Conservation (phyloP, 768 basidiomycete species). For the Omphalotus guepiniiformis region DNA sequence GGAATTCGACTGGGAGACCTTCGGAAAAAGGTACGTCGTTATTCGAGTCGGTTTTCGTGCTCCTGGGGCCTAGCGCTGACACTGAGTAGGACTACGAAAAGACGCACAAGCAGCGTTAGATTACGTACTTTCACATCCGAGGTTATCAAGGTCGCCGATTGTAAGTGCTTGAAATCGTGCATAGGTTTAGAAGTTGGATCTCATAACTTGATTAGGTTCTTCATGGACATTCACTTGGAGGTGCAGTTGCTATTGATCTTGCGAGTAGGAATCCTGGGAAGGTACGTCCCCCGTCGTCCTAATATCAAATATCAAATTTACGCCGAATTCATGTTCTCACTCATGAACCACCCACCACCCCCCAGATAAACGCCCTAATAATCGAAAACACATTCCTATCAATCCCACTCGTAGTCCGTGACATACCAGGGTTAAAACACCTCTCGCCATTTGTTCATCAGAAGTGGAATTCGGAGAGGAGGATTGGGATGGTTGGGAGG, state of each 20-base stretch:
- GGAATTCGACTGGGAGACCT: constrained; percentile 80
- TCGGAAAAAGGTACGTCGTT: constrained; percentile 69
- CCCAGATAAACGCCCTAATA: constrained; percentile 49
- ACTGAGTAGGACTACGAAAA: constrained; percentile 60
- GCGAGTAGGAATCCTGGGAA: constrained; percentile 71
- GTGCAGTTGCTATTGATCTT: constrained; percentile 88
- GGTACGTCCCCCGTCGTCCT: constrained; percentile 31
- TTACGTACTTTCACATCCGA: constrained; percentile 60
- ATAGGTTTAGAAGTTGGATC: not conserved
- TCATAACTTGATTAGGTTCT: constrained; percentile 49
- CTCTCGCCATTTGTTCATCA: constrained; percentile 81
- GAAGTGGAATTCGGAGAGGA: constrained; percentile 79
- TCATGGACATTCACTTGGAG: constrained; percentile 87
- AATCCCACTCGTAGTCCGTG: constrained; percentile 76
- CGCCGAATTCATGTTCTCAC: constrained; percentile 3
- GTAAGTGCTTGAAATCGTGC: constrained; percentile 34
- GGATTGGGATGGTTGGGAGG: constrained; percentile 58
- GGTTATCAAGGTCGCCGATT: constrained; percentile 61
- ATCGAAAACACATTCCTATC: constrained; percentile 94
- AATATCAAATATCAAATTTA: constrained; percentile 11
- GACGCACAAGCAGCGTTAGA: constrained; percentile 86
- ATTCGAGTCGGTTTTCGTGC: not conserved
- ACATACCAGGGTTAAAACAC: constrained; percentile 68
- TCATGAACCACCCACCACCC: constrained; percentile 14
- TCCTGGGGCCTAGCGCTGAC: constrained; percentile 1